These are phyloP conservation scores for Scolecobasidium constrictum DNA, from an alignment of 2,329 filamentous ascomycete genomes.

Conservation along the genomic window DNA sequence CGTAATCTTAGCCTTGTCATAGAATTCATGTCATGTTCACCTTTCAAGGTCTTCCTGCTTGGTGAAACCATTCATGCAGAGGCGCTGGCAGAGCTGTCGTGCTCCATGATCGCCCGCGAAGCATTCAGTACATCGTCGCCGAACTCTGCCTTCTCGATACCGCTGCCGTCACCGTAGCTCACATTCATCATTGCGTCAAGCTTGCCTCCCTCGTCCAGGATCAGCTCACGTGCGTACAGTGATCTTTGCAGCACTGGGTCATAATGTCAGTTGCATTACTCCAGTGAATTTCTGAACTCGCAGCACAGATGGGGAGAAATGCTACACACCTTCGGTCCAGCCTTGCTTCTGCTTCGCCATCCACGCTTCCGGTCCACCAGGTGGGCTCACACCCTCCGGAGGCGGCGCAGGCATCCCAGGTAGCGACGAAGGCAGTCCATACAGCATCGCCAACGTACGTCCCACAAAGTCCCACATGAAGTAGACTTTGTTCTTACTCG, in stretches of 20 bases:
- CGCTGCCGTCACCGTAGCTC: not conserved
- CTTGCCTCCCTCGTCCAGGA: not conserved
- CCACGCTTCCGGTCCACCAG: not conserved
- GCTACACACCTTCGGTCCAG: not conserved
- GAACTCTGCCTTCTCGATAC: not conserved
- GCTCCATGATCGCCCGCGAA: not conserved
- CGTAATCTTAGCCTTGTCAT: too few species aligned
- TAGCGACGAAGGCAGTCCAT: not conserved
- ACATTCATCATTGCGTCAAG: slow-evolving; percentile 1
- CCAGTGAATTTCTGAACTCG: too few species aligned
- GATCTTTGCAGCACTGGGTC: not conserved
- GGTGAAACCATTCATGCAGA: too few species aligned
- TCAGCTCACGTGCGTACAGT: not conserved
- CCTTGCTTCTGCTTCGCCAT: not conserved
- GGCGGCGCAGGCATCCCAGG: not conserved
- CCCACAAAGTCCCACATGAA: slow-evolving; percentile 26
- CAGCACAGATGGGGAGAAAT: too few species aligned
- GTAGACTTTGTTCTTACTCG: slow-evolving; percentile 24
- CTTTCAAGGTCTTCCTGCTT: too few species aligned
- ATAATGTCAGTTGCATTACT: too few species aligned
- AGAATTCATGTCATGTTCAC: too few species aligned
- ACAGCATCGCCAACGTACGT: slow-evolving; percentile 13
- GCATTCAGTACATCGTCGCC: not conserved
- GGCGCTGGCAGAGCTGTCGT: too few species aligned
- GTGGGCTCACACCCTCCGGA: not conserved